phyloP scores from a whole-genome alignment of 208 protist genomes.

The Porcisia deanei region DNA sequence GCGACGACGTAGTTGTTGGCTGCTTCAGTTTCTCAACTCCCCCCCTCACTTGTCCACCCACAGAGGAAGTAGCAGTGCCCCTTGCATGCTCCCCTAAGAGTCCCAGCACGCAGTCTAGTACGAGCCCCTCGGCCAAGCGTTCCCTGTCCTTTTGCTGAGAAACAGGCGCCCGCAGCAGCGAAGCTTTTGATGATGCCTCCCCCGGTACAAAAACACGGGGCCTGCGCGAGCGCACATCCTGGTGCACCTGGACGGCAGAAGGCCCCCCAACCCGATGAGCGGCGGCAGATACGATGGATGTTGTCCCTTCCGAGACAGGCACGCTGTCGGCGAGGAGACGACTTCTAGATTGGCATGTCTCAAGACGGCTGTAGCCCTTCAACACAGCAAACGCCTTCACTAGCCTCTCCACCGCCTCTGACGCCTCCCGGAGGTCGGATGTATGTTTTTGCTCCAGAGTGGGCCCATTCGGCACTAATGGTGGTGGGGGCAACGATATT shows the following conservation, averaged over 20 bases:
- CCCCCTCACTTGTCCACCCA: background rate
- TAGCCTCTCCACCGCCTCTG: constrained; percentile 82
- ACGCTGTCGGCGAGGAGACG: background rate
- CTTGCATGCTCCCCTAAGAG: constrained; percentile 22
- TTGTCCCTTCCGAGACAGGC: no score
- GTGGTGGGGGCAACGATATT: constrained; percentile 40
- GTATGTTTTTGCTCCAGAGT: constrained; percentile 39
- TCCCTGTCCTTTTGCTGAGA: background rate
- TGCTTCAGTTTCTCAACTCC: background rate
- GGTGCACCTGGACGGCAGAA: constrained; percentile 8
- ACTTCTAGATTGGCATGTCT: background rate
- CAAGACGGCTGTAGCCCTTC: constrained; percentile 44
- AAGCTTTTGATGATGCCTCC: background rate
- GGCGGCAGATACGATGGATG: constrained; percentile 5
- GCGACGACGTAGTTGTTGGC: constrained; percentile 3
- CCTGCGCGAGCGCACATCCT: constrained; percentile 1
- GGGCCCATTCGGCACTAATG: constrained; percentile 12
- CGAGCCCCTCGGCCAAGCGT: constrained; percentile 18
- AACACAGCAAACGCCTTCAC: constrained; percentile 80
- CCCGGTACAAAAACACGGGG: background rate
- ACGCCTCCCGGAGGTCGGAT: constrained; percentile 74
- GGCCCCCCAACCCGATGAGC: constrained; percentile 4
- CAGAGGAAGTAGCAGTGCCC: background rate
- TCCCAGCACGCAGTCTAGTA: constrained; percentile 28
- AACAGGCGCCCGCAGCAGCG: background rate